Percentiles rank a stretch among this genome's conserved stretches.
These are phyloP conservation scores for Paratinospora sagittata DNA, from an alignment of 164 flowering plant genomes.

Conservation along the genomic window DNA sequence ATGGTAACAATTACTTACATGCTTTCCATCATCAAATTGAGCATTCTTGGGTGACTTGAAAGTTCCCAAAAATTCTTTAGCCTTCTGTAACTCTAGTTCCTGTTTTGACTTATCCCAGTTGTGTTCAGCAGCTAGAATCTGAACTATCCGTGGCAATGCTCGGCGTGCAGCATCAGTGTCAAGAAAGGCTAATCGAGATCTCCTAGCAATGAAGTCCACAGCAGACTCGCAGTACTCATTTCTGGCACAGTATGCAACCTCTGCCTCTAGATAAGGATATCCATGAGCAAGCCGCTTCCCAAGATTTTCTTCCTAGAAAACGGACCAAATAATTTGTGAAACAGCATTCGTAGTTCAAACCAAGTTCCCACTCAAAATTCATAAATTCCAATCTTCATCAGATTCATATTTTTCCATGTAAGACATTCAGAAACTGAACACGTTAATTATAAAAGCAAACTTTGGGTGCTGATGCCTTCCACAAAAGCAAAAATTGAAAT, in stretches of 20 bases:
- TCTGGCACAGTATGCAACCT: slow-evolving; percentile 94
- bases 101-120: slow-evolving; percentile 76
- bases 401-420: neutral
- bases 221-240: slow-evolving; percentile 95
- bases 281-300: slow-evolving; percentile 98
- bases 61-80: slow-evolving; percentile 61
- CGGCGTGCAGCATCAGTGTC: slow-evolving; percentile 90
- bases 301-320: slow-evolving; percentile 64
- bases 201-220: slow-evolving; percentile 88
- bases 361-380: neutral
- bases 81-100: slow-evolving; percentile 55
- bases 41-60: slow-evolving; percentile 94
- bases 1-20: slow-evolving; percentile 21
- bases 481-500: neutral
- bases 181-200: slow-evolving; percentile 87
- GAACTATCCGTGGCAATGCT: slow-evolving; percentile 75
- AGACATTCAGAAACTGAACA: neutral
- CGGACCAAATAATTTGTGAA: slow-evolving; percentile 5
- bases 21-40: slow-evolving; percentile 90
- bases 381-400: neutral
- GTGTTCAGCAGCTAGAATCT: slow-evolving; percentile 75
- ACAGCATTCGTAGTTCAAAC: neutral
- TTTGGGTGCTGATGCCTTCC: neutral
- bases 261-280: slow-evolving; percentile 90
- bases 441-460: too few relatives aligned